Percentiles rank a stretch among this genome's conserved stretches.
Evolutionary conservation across 257 asterid genomes (phyloP).

Genomic region (Plantago ovata): DNA sequence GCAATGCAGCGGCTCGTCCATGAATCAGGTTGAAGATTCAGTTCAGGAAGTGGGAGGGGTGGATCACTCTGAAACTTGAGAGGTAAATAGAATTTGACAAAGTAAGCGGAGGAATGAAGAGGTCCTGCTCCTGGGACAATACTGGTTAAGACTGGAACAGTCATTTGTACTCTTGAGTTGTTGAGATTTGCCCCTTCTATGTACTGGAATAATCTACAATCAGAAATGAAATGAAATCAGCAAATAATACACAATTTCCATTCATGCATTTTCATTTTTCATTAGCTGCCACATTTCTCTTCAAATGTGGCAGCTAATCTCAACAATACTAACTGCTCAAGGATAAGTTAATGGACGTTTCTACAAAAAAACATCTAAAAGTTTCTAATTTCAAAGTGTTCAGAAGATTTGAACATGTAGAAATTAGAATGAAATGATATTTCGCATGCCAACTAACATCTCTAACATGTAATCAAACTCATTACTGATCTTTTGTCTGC

Average conservation of each 20-base stretch:
- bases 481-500: too few species aligned
- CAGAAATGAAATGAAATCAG: neutral
- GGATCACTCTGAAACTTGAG: conserved; percentile 53
- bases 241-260: neutral
- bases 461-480: too few species aligned
- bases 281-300: neutral
- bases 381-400: neutral
- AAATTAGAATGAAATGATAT: too few species aligned
- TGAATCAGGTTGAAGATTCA: conserved; percentile 55
- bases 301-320: too few species aligned
- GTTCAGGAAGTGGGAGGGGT: conserved; percentile 74
- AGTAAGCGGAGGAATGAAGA: conserved; percentile 72
- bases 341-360: neutral
- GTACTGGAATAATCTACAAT: conserved; percentile 63
- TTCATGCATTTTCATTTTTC: neutral
- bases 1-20: conserved; percentile 69
- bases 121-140: conserved; percentile 84
- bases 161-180: conserved; percentile 59
- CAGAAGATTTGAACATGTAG: neutral
- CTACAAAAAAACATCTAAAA: neutral
- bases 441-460: too few species aligned
- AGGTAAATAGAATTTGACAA: conserved; percentile 54
- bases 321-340: too few species aligned
- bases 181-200: conserved; percentile 85
- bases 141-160: conserved; percentile 76